Evolutionary conservation across 2,329 filamentous ascomycete genomes (phyloP), one percentile per base, ranked within the genome.

Genomic region (Ceratocystis cubensis): DNA sequence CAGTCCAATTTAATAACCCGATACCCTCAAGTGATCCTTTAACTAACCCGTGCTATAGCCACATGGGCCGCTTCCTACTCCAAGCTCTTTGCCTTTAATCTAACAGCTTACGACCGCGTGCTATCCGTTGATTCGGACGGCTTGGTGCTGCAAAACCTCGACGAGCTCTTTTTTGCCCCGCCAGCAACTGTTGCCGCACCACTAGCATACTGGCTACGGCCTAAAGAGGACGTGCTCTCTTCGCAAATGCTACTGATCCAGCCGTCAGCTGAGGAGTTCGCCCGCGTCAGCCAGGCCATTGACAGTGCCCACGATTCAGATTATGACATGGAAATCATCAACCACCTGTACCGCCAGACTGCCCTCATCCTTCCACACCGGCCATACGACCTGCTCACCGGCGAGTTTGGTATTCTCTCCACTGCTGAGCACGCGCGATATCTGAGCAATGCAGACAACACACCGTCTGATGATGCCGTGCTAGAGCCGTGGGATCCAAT

Each of bases 121-220:
- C 70, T 77, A 6, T 83, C 85, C 61, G 73, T 80, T 0, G 78
- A 89, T 72, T 86, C 85, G 7, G 87, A 90, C 71, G 78, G 83
- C 25, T 82, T 82, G 1, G 75, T 90, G 2, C 78, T 88, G 3
- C 78, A 85, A 68, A 75, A 78, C 25, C 81, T 90, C 78, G 88
- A 91, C 70, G 86, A 89, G 65, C 78, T 90, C 0, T 91, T 91
- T 75, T 80, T 87, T 33, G 77, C 88, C 1, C 88, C 87, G 0
- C 73, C 76, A 1, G 79, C 81, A 0, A 77, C 81, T 0, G 80
- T 87, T 3, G 86, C 86, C 2, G 86, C 89, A 81, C 85, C 87
- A 1, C 82, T 84, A 41, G 88, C 87, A 7, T 89, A 90, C 73
- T 90, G 87, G 87, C 76, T 84, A 1, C 77, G 82, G 4, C 81